phyloP scores from a whole-genome alignment of 2,329 filamentous ascomycete species.

The Colletotrichum tabaci region DNA sequence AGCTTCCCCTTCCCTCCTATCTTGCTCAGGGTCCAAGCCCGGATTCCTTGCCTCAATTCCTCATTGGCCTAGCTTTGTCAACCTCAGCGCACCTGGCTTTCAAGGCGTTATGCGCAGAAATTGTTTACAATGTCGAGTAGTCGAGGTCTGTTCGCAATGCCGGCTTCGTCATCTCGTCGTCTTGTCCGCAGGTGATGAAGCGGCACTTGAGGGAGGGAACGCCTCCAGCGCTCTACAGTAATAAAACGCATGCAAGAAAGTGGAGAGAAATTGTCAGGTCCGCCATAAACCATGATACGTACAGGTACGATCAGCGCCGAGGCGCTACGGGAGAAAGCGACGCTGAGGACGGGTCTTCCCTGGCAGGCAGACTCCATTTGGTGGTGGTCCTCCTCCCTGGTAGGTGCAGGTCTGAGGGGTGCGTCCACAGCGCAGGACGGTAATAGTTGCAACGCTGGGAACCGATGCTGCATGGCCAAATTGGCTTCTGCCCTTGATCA shows the following conservation, averaged over 20 bases:
- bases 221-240: constrained; percentile 23
- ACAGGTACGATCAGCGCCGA: constrained; percentile 24
- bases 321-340: constrained; percentile 35
- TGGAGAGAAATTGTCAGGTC: constrained; percentile 32
- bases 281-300: constrained; percentile 24
- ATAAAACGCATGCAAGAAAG: constrained; percentile 7
- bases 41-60: not conserved
- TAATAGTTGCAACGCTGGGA: constrained; percentile 15
- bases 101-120: constrained; percentile 25
- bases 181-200: not conserved
- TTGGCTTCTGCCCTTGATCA: constrained; percentile 28
- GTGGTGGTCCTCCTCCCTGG: too few relatives aligned
- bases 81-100: constrained; percentile 31
- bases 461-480: constrained; percentile 25
- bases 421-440: constrained; percentile 7
- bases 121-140: not conserved
- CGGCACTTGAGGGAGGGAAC: constrained; percentile 2
- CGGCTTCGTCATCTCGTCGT: constrained; percentile 2
- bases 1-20: constrained; percentile 8
- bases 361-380: not conserved
- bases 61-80: constrained; percentile 29
- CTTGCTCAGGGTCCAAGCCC: constrained; percentile 35
- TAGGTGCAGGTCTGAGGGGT: constrained; percentile 14
- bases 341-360: constrained; percentile 22
- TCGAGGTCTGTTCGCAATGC: constrained; percentile 23